Evolutionary conservation across 306 rosid species (phyloP), one percentile per base, ranked within the genome.

Genomic region (Fagus sylvatica): DNA sequence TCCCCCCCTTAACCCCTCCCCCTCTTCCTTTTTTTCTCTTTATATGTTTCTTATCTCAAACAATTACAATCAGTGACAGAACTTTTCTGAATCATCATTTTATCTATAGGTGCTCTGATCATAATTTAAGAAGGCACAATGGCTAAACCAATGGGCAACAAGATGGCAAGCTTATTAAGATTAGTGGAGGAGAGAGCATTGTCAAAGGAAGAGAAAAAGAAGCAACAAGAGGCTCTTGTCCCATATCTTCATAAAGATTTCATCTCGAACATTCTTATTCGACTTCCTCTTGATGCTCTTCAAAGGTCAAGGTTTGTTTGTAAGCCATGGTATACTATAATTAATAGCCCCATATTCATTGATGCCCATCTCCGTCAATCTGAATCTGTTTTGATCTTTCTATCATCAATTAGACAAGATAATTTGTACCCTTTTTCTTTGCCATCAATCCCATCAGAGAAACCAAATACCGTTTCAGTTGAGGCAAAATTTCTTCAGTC

Each of bases 281-380:
- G 87, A 19, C 91, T 88, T 77, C 91, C 91, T 59, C 73, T 79
- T 53, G 80, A 74, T 22, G 54, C 87, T 73, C 84, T 88, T 66
- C 89, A 85, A 42, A 80, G 74, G 53, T 73, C 87, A 22, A 85
- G 79, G 79, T 73, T 88, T 74, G 91, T 88, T 46, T 85, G 89
- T 73, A 88, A 85, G 74, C 77, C 76, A 15, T 88, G 91, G 89
- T 81, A 72, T 62, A 73, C 79, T 19, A 36, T 83, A 57, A 79
- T 88, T 28, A 57, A 59, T 37, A 81, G 73, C 62, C 46, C 77
- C 33, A 64, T 74, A 55, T 88, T 88, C 74, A 54, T 81, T 13
- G 73, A 85, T 67, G 78, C 78, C 9, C 82, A 88, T 78, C 81
- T 83, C 2, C 36, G 40, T 41, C 84, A 79, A 7, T 75, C 84